Evolutionary conservation across 495 filamentous ascomycete genomes (phyloP), one percentile per base, ranked within the genome.

Genomic region (Hyphodiscus hymeniophilus): DNA sequence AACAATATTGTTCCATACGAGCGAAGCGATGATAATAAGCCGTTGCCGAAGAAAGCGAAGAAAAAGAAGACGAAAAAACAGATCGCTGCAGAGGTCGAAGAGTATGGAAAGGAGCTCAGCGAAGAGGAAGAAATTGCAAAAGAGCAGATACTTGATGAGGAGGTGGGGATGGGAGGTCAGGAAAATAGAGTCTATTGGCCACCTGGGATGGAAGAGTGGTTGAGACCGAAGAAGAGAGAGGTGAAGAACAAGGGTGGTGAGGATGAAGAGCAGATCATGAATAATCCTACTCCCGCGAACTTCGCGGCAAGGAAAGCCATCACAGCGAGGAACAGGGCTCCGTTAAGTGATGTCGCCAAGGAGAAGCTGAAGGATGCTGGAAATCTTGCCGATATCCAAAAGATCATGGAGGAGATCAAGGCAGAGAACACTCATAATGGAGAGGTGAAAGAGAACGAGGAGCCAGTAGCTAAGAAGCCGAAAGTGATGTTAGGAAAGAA

Each of bases 181-280:
- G 73, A 92, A n/a, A 67, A 82, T 42, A 71, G 89, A 32, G 92
- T 96, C 1, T 96, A 95, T 61, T 96, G 92, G 91, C 90, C 88
- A 0, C 72, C 76, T 0, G 87, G 85, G 1, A 85, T 84, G 73
- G 92, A 96, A 61, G 85, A 91, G 43, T 96, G 89, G 90, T 68
- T 95, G 35, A 75, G 84, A 45, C 89, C 89, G 0, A 73, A 66
- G 51, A 95, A 92, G 66, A 75, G 81, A 47, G 69, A 81, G 30
- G 41, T 81, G 0, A 84, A 80, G 52, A 76, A 77, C 45, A 89
- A 79, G 51, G 38, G 22, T 40, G 48, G 46, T 13, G 44, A 28
- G 11, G 51, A 58, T 8, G 51, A 54, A 24, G 58, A 47, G 8
- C 57, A 52, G 13, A 57, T 58, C 17, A 50, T 53, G 18, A 54